Evolutionary conservation across 352 stramenopile species (phyloP).

Genomic region (Globisporangium radiosum): DNA sequence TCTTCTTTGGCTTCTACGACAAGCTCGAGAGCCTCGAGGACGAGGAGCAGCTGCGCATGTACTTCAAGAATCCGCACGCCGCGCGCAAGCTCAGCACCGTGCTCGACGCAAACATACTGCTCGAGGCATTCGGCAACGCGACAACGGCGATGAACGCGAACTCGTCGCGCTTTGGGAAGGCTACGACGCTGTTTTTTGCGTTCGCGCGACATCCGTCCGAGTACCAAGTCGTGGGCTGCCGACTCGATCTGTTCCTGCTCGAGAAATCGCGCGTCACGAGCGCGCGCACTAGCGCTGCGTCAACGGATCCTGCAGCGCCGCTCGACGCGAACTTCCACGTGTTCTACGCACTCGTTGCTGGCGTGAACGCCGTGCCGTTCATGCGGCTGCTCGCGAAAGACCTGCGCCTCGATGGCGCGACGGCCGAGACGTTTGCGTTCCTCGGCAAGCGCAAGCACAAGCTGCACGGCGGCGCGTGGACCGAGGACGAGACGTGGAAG

Average conservation of each 20-base stretch:
- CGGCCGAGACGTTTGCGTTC: slow-evolving; percentile 45
- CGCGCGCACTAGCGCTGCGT: slow-evolving; percentile 1
- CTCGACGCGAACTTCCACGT: slow-evolving; percentile 63
- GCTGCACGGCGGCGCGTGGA: slow-evolving; percentile 19
- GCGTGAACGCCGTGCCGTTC: slow-evolving; percentile 34
- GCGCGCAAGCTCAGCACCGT: slow-evolving; percentile 53
- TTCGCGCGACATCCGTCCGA: slow-evolving; percentile 38
- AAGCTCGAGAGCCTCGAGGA: slow-evolving; percentile 70
- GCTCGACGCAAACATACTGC: slow-evolving; percentile 63
- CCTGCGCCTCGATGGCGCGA: slow-evolving; percentile 27
- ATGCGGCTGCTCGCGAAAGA: slow-evolving; percentile 28
- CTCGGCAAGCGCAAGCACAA: slow-evolving; percentile 33
- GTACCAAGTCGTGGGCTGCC: slow-evolving; percentile 51
- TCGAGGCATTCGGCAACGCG: slow-evolving; percentile 71
- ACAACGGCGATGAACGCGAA: slow-evolving; percentile 63
- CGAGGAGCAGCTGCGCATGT: slow-evolving; percentile 74
- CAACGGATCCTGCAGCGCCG: background rate
- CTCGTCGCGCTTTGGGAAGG: slow-evolving; percentile 70
- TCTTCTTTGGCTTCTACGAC: slow-evolving; percentile 81
- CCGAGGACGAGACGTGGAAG: slow-evolving; percentile 35
- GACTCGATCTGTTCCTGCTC: slow-evolving; percentile 54
- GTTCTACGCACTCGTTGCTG: slow-evolving; percentile 61
- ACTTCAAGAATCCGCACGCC: slow-evolving; percentile 62
- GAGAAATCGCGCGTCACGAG: slow-evolving; percentile 62
- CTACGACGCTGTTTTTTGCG: slow-evolving; percentile 39